A percentile compares a stretch with the other conserved stretches of the same genome.
Evolutionary conservation across 192 early-diverging fungal genomes (phyloP).

Genomic region (Hyaloraphidium curvatum): DNA sequence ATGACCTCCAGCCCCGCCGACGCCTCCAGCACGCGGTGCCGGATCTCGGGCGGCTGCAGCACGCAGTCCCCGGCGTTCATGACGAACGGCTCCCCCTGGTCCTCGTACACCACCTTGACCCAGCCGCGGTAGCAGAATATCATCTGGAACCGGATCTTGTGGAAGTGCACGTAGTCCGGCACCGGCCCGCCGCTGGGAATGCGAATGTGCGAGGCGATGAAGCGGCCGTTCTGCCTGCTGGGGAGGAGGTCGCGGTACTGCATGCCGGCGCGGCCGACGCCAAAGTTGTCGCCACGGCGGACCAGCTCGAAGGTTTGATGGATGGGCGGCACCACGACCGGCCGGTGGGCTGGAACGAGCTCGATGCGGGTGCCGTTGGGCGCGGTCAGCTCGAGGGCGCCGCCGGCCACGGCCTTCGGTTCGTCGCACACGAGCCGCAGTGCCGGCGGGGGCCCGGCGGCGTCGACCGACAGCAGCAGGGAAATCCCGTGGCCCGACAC

Average conservation of each 20-base stretch:
- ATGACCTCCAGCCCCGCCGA: constrained; percentile 12
- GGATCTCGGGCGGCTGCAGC: constrained; percentile 13
- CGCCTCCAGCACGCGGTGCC: constrained; percentile 14
- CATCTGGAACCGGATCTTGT: constrained; percentile 15
- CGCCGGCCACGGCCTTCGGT: no score
- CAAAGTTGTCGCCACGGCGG: constrained; percentile 1
- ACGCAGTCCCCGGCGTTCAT: constrained; percentile 15
- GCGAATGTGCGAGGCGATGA: constrained; percentile 10
- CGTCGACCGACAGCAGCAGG: no score
- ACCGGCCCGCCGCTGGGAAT: constrained; percentile 14
- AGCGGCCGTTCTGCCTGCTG: constrained; percentile 8
- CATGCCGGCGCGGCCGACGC: constrained; percentile 10
- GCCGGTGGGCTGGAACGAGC: no score
- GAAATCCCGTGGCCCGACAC: no score
- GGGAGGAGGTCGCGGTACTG: constrained; percentile 13
- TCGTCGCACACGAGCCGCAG: no score
- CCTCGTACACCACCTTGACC: constrained; percentile 15
- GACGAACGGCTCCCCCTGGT: constrained; percentile 12
- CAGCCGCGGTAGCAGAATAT: constrained; percentile 11
- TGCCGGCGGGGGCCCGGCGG: no score
- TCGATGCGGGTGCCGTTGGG: no score
- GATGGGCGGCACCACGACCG: no score
- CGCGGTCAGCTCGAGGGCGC: no score
- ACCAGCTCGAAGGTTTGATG: no score
- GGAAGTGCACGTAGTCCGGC: constrained; percentile 15